Evolutionary conservation across 2,329 filamentous ascomycete genomes (phyloP).

Genomic region (Microcyclospora tardicrescens): DNA sequence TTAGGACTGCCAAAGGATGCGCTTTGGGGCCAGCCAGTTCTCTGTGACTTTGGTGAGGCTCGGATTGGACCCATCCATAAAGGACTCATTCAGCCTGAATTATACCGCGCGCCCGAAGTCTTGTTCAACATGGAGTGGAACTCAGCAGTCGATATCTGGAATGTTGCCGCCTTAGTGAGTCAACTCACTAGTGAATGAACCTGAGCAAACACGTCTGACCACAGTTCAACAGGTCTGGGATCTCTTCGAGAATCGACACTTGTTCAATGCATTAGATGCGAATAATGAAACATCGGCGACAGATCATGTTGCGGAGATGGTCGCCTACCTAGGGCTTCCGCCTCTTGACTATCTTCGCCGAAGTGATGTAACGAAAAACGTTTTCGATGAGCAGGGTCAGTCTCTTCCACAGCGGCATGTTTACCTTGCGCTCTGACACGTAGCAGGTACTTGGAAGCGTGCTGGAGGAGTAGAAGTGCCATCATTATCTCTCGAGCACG

Average conservation of each 20-base stretch:
- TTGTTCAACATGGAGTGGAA: slow-evolving; percentile 20
- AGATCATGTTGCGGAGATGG: slow-evolving; percentile 15
- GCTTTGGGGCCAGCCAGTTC: slow-evolving; percentile 6
- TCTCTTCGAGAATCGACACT: slow-evolving; percentile 22
- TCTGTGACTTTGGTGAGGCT: slow-evolving; percentile 14
- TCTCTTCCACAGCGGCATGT: neutral
- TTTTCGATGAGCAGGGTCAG: slow-evolving; percentile 12
- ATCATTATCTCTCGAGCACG: neutral
- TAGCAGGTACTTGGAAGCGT: neutral
- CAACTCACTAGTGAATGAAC: too few relatives aligned
- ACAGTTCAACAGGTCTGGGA: slow-evolving; percentile 25
- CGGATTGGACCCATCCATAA: slow-evolving; percentile 2
- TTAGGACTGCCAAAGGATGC: slow-evolving; percentile 6
- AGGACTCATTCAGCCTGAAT: slow-evolving; percentile 8
- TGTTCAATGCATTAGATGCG: slow-evolving; percentile 18
- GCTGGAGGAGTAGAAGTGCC: neutral
- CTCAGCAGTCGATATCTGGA: slow-evolving; percentile 22
- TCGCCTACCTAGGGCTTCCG: slow-evolving; percentile 15
- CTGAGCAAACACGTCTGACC: too few relatives aligned
- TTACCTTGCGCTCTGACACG: neutral
- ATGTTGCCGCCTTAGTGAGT: slow-evolving; percentile 18
- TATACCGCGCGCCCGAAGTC: slow-evolving; percentile 21
- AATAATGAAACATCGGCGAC: slow-evolving; percentile 14
- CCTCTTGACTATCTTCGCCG: slow-evolving; percentile 12
- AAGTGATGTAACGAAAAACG: slow-evolving; percentile 7